phyloP scores from a whole-genome alignment of 768 basidiomycete genomes.

The Mycena haematopus region DNA sequence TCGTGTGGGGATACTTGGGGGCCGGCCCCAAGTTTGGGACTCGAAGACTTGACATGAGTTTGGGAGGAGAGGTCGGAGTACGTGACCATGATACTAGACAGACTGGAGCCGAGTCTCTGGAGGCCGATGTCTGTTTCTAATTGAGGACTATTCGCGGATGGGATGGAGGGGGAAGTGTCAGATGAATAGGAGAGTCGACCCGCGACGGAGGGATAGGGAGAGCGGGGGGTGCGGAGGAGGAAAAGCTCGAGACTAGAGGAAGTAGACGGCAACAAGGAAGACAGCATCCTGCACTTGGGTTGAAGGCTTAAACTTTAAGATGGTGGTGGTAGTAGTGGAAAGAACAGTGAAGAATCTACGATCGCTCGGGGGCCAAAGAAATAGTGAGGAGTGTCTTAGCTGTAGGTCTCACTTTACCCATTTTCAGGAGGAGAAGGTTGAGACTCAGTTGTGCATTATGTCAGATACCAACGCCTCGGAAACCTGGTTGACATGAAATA shows the following conservation, averaged over 20 bases:
- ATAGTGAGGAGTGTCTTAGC: background rate
- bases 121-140: slow-evolving; percentile 20
- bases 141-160: background rate
- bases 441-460: too few relatives aligned
- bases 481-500: too few relatives aligned
- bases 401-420: background rate
- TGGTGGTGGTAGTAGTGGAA: background rate
- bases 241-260: slow-evolving; percentile 12
- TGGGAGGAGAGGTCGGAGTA: slow-evolving; percentile 8
- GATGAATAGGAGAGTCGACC: slow-evolving; percentile 14
- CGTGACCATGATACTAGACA: background rate
- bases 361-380: background rate
- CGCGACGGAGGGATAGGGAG: slow-evolving; percentile 6
- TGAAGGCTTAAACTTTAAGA: background rate
- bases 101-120: slow-evolving; percentile 4
- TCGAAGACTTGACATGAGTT: too few relatives aligned
- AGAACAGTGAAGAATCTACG: background rate
- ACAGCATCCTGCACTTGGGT: background rate
- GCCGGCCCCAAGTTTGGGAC: slow-evolving; percentile 8
- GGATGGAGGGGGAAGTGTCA: slow-evolving; percentile 1
- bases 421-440: too few relatives aligned
- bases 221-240: slow-evolving; percentile 5
- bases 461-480: too few relatives aligned
- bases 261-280: slow-evolving; percentile 4
- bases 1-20: background rate